Conservation (phyloP, 306 rosid species). For the Hylodesmum podocarpum region DNA sequence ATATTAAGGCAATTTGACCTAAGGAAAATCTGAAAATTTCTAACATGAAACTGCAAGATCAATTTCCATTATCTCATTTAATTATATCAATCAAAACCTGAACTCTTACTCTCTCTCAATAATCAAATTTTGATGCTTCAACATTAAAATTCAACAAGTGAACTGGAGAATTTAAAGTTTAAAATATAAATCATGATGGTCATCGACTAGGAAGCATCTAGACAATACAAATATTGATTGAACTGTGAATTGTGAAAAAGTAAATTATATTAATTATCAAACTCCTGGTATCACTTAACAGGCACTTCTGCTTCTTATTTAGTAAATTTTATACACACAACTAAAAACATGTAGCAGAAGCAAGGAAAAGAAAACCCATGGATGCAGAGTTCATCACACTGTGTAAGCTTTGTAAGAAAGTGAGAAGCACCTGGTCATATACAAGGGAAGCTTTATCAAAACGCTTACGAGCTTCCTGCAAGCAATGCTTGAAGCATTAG, state of each 20-base stretch:
- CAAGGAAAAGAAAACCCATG: background rate
- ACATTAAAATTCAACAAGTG: conserved; percentile 15
- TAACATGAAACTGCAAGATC: conserved; percentile 1
- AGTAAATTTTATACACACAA: conserved; percentile 5
- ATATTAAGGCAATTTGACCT: background rate
- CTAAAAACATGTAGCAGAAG: conserved; percentile 2
- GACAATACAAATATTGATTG: background rate
- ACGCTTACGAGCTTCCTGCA: conserved; percentile 89
- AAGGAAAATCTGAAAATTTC: background rate
- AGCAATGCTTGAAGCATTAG: conserved; percentile 34
- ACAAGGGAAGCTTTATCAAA: conserved; percentile 72
- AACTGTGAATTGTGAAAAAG: conserved; percentile 9
- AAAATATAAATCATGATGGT: background rate
- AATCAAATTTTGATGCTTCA: conserved; percentile 1
- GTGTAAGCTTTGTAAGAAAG: conserved; percentile 25
- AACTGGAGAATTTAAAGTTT: conserved; percentile 5
- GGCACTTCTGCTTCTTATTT: conserved; percentile 10
- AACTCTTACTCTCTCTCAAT: background rate
- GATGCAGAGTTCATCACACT: conserved; percentile 5
- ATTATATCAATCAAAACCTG: background rate
- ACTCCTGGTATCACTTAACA: conserved; percentile 3
- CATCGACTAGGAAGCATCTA: conserved; percentile 13
- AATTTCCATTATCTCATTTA: background rate
- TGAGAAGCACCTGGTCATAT: conserved; percentile 71
- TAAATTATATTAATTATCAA: background rate